Evolutionary conservation across 192 early-diverging fungal species (phyloP).

Genomic region (Phlyctochytrium bullatum): DNA sequence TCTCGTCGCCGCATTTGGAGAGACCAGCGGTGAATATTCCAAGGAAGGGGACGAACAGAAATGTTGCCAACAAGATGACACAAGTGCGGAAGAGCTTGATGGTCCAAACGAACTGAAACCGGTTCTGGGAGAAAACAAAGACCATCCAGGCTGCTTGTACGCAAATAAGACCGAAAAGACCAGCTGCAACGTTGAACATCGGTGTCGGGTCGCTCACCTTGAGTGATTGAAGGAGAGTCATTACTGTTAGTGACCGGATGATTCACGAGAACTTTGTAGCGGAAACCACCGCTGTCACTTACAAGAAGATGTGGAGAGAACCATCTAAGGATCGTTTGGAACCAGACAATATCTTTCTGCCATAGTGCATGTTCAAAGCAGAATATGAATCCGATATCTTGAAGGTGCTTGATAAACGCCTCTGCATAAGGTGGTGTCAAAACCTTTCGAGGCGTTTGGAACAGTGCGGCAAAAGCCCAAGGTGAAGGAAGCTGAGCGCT

Average conservation of each 20-base stretch:
- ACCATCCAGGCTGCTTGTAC: constrained; percentile 40
- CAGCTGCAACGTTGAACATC: too few species aligned
- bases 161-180: constrained; percentile 25
- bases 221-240: constrained; percentile 18
- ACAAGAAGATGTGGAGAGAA: constrained; percentile 39
- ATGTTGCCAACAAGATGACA: constrained; percentile 36
- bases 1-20: constrained; percentile 10
- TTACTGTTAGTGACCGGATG: neutral
- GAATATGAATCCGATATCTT: constrained; percentile 40
- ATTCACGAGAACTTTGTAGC: neutral
- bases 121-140: constrained; percentile 39
- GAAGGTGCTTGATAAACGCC: constrained; percentile 40
- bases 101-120: constrained; percentile 48
- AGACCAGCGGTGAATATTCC: constrained; percentile 25
- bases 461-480: too few species aligned
- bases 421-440: too few species aligned
- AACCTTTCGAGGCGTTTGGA: too few species aligned
- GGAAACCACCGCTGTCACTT: neutral
- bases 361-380: constrained; percentile 27
- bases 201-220: constrained; percentile 15
- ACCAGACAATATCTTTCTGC: constrained; percentile 39
- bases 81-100: constrained; percentile 36
- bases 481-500: too few species aligned
- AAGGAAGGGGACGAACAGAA: constrained; percentile 36
- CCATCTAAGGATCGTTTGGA: constrained; percentile 22